These are phyloP conservation scores for Parietaria judaica DNA, from an alignment of 306 rosid species.

Conservation along the genomic window DNA sequence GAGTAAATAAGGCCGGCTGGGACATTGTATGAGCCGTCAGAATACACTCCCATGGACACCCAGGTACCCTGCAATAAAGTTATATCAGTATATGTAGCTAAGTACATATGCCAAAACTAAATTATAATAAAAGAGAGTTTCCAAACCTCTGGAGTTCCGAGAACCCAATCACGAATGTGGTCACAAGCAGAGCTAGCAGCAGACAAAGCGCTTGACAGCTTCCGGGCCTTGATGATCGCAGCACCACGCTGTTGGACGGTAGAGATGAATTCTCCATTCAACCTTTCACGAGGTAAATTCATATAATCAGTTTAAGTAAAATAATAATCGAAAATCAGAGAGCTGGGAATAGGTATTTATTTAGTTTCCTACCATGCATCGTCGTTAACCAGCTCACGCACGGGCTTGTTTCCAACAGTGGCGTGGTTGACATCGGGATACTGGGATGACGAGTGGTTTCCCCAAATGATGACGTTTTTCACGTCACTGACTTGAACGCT, in stretches of 20 bases:
- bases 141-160: conserved; percentile 89
- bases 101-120: not conserved
- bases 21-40: conserved; percentile 92
- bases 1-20: conserved; percentile 95
- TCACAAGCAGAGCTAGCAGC: conserved; percentile 99
- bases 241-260: conserved; percentile 99
- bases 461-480: conserved; percentile 93
- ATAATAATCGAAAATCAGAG: not conserved
- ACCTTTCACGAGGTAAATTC: conserved; percentile 32
- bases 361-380: conserved; percentile 60
- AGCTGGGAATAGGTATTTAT: not conserved
- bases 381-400: conserved; percentile 67
- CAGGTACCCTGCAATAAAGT: conserved; percentile 63
- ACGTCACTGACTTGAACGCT: conserved; percentile 77
- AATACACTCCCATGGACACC: conserved; percentile 97
- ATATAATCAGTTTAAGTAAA: conserved; percentile 1
- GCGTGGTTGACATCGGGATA: conserved; percentile 98
- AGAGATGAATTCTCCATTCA: conserved; percentile 79
- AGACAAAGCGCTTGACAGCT: conserved; percentile 89
- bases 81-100: not conserved
- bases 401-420: conserved; percentile 79
- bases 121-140: not conserved
- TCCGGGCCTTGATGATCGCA: conserved; percentile 92
- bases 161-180: conserved; percentile 96
- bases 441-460: conserved; percentile 94